Percentiles rank a stretch among this genome's conserved stretches.
phyloP scores from a whole-genome alignment of 305 asterid species.

The Fraxinus ornus region DNA sequence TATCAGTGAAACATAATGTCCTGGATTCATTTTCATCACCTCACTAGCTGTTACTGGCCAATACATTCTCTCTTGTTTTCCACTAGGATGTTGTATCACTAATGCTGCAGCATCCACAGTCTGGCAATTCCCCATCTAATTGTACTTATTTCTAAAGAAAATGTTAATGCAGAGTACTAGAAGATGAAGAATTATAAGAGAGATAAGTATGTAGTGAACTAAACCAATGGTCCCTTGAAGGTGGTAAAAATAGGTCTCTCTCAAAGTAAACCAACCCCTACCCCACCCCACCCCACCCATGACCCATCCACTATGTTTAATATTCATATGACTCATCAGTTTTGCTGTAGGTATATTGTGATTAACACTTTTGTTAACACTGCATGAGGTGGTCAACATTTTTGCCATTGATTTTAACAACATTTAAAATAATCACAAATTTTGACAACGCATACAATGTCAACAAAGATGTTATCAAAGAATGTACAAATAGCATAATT shows the following conservation, averaged over 20 bases:
- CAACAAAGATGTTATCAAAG: too few species aligned
- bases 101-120: slow-evolving; percentile 55
- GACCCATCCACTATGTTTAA: neutral
- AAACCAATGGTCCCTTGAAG: slow-evolving; percentile 29
- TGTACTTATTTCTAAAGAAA: slow-evolving; percentile 9
- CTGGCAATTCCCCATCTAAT: slow-evolving; percentile 48
- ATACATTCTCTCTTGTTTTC: slow-evolving; percentile 51
- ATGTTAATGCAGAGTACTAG: slow-evolving; percentile 23
- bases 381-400: too few species aligned
- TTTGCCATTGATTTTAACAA: too few species aligned
- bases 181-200: slow-evolving; percentile 23
- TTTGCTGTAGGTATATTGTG: too few species aligned
- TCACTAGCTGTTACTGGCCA: slow-evolving; percentile 46
- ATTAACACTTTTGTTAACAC: too few species aligned
- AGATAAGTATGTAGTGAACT: neutral
- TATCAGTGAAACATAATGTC: slow-evolving; percentile 55
- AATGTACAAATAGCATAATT: too few species aligned
- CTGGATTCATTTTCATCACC: slow-evolving; percentile 53
- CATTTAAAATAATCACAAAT: too few species aligned
- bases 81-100: slow-evolving; percentile 57
- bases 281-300: neutral
- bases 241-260: slow-evolving; percentile 1
- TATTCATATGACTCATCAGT: neutral
- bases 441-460: too few species aligned
- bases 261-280: neutral